Evolutionary conservation across 108 stramenopile species (phyloP).

Genomic region (Skeletonema potamos): DNA sequence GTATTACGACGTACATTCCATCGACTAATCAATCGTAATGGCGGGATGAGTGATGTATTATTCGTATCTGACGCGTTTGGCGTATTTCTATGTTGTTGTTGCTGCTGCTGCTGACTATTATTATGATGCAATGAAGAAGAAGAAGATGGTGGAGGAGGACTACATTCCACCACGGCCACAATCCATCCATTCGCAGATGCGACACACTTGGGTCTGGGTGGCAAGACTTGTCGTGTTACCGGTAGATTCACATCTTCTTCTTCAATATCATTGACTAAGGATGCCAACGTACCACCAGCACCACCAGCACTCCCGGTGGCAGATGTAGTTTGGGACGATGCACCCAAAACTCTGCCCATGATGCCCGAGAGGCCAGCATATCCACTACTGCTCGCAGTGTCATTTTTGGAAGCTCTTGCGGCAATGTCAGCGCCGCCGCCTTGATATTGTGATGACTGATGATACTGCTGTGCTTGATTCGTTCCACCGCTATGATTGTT

Average conservation of each 20-base stretch:
- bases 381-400: constrained; percentile 6
- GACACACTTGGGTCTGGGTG: constrained; percentile 66
- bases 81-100: neutral
- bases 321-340: constrained; percentile 37
- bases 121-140: neutral
- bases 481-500: neutral
- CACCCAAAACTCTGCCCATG: constrained; percentile 47
- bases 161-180: constrained; percentile 75
- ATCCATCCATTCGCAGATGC: constrained; percentile 86
- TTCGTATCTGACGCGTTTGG: neutral
- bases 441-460: neutral
- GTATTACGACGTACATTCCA: constrained; percentile 54
- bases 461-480: neutral
- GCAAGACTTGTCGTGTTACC: constrained; percentile 53
- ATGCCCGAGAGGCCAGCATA: constrained; percentile 38
- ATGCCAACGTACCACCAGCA: neutral
- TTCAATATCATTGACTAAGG: constrained; percentile 35
- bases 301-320: neutral
- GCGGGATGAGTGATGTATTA: constrained; percentile 29
- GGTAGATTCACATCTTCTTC: constrained; percentile 37
- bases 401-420: neutral
- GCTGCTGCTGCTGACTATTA: neutral
- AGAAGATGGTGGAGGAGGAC: constrained; percentile 22
- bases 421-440: constrained; percentile 1
- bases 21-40: constrained; percentile 42